phyloP scores from a whole-genome alignment of 169 alveolate genomes.

The Plasmodium fragile region DNA sequence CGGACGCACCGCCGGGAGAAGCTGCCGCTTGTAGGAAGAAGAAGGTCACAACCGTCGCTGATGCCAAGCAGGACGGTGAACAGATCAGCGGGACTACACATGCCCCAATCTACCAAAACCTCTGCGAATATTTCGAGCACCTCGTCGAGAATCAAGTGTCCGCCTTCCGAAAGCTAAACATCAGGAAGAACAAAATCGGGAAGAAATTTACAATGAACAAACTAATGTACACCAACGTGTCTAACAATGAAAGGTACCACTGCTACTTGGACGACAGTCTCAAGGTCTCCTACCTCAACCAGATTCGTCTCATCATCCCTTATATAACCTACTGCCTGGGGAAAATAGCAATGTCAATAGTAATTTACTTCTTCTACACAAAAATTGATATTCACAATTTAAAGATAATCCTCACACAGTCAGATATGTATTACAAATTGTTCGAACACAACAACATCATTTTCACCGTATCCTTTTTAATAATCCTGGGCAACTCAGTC shows the following conservation, averaged over 20 bases:
- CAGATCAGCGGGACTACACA: background rate
- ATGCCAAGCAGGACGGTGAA: background rate
- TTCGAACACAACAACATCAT: conserved; percentile 47
- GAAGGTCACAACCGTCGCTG: background rate
- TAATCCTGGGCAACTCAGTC: conserved; percentile 47
- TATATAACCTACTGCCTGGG: conserved; percentile 53
- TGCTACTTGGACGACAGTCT: conserved; percentile 52
- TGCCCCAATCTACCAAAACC: background rate
- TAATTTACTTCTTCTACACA: conserved; percentile 45
- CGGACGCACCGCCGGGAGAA: background rate
- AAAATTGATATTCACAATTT: conserved; percentile 4
- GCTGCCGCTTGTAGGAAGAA: background rate
- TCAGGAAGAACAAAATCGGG: conserved; percentile 22
- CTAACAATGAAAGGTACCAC: conserved; percentile 44
- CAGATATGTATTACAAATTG: conserved; percentile 24
- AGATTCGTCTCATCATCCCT: conserved; percentile 66
- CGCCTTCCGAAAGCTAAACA: conserved; percentile 14
- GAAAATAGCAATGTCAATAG: conserved; percentile 49
- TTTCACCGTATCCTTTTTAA: conserved; percentile 33
- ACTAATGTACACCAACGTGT: conserved; percentile 44
- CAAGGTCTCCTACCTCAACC: conserved; percentile 41
- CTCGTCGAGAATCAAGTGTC: conserved; percentile 7
- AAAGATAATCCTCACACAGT: conserved; percentile 23
- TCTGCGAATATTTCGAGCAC: conserved; percentile 25
- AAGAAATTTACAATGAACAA: conserved; percentile 47